phyloP scores from a whole-genome alignment of 2,329 filamentous ascomycete species.

The Dactylellina haptotyla region DNA sequence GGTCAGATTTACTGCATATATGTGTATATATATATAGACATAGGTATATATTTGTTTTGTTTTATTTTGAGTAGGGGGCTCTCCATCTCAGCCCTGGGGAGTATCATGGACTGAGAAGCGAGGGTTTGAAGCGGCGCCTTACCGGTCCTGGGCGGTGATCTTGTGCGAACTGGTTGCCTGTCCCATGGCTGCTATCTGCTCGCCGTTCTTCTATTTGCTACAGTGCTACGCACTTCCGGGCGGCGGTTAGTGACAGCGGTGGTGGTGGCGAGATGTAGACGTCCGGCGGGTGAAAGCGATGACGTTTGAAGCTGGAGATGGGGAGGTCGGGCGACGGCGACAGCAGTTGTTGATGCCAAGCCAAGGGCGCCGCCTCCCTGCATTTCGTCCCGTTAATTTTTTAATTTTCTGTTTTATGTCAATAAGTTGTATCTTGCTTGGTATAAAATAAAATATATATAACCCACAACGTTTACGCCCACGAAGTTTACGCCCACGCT shows the following conservation, averaged over 20 bases:
- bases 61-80: background rate
- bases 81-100: background rate
- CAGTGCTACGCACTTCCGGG: background rate
- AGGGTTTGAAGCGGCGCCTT: conserved; percentile 59
- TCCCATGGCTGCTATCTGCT: conserved; percentile 66
- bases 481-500: background rate
- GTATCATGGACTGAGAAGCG: background rate
- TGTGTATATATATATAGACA: background rate
- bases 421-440: no score
- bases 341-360: conserved; percentile 18
- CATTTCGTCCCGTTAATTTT: background rate
- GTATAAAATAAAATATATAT: no score
- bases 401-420: no score
- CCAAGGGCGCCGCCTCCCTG: background rate
- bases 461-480: no score
- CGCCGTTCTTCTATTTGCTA: no score
- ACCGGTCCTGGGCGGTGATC: conserved; percentile 88
- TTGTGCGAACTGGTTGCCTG: conserved; percentile 72
- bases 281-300: conserved; percentile 4
- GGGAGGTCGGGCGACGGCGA: background rate
- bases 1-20: conserved; percentile 20
- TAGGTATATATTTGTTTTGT: conserved; percentile 4
- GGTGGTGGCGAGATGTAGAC: background rate
- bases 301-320: conserved; percentile 10
- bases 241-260: background rate